phyloP scores from a whole-genome alignment of 2,329 filamentous ascomycete genomes.

The Neoscytalidium dimidiatum region DNA sequence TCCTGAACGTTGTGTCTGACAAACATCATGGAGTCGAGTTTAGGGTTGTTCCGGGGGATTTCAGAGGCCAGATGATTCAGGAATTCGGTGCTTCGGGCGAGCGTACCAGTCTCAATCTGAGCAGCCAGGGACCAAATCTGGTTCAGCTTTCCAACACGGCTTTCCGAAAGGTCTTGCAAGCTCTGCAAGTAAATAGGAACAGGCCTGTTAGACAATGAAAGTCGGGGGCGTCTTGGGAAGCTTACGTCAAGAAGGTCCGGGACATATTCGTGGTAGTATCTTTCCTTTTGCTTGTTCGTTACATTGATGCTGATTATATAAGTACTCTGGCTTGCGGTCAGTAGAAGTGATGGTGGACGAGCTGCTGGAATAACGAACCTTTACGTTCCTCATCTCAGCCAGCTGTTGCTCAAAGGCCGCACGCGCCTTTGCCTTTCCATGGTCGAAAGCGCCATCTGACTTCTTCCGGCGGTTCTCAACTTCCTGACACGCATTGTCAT shows the following conservation, averaged over 20 bases:
- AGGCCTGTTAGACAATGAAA: conserved; percentile 24
- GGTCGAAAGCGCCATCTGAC: conserved; percentile 86
- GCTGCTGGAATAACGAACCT: conserved; percentile 43
- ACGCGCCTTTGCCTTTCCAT: conserved; percentile 83
- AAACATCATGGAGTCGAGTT: conserved; percentile 97
- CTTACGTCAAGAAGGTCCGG: conserved; percentile 87
- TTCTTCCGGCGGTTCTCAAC: conserved; percentile 95
- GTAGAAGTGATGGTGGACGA: conserved; percentile 6
- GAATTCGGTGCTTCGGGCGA: conserved; percentile 71
- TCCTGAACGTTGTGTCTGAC: conserved; percentile 82
- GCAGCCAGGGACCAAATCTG: conserved; percentile 80
- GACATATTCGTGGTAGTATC: conserved; percentile 95
- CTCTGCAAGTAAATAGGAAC: conserved; percentile 35
- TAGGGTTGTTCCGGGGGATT: conserved; percentile 83
- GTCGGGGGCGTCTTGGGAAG: background rate
- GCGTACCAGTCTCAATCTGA: conserved; percentile 75
- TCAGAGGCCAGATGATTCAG: conserved; percentile 75
- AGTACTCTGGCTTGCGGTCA: conserved; percentile 64
- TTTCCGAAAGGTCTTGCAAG: conserved; percentile 90
- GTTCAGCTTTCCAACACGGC: conserved; percentile 81
- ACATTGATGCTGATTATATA: conserved; percentile 96
- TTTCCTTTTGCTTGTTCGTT: conserved; percentile 96
- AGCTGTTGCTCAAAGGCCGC: conserved; percentile 90
- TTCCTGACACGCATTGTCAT: conserved; percentile 90
- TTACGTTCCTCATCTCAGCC: conserved; percentile 93